These are phyloP conservation scores for Breynia disticha DNA, from an alignment of 441 rosid species.

Conservation along the genomic window DNA sequence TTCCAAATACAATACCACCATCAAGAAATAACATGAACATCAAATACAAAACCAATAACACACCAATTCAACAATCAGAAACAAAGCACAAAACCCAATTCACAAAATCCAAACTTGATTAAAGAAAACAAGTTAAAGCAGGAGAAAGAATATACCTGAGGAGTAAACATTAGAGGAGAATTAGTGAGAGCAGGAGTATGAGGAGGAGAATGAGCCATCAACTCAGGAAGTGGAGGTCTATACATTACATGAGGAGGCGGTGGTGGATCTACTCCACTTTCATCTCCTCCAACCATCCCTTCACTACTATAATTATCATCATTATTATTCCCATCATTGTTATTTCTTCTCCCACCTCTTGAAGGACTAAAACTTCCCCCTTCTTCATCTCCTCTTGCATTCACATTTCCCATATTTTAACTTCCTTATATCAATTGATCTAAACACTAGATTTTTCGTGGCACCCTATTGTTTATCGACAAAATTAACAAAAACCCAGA, in stretches of 20 bases:
- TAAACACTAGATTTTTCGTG: not conserved
- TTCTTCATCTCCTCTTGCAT: conserved; percentile 71
- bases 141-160: too few species aligned
- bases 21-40: too few species aligned
- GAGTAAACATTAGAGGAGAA: conserved; percentile 88
- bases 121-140: too few species aligned
- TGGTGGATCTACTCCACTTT: conserved; percentile 8
- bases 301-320: conserved; percentile 1
- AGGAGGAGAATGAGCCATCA: conserved; percentile 93
- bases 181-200: conserved; percentile 76
- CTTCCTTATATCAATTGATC: not conserved
- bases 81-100: too few species aligned
- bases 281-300: conserved; percentile 38
- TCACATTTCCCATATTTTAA: conserved; percentile 89
- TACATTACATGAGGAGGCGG: too few species aligned
- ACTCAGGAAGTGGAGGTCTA: conserved; percentile 20
- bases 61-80: too few species aligned
- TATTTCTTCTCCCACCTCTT: conserved; percentile 11
- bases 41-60: too few species aligned
- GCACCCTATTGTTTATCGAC: too few species aligned
- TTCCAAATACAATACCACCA: too few species aligned
- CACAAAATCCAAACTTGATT: too few species aligned
- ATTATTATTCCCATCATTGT: too few species aligned
- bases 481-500: not conserved
- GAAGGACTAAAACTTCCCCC: conserved; percentile 50